Evolutionary conservation across 2,329 filamentous ascomycete species (phyloP).

Genomic region (Fusarium paranaense): DNA sequence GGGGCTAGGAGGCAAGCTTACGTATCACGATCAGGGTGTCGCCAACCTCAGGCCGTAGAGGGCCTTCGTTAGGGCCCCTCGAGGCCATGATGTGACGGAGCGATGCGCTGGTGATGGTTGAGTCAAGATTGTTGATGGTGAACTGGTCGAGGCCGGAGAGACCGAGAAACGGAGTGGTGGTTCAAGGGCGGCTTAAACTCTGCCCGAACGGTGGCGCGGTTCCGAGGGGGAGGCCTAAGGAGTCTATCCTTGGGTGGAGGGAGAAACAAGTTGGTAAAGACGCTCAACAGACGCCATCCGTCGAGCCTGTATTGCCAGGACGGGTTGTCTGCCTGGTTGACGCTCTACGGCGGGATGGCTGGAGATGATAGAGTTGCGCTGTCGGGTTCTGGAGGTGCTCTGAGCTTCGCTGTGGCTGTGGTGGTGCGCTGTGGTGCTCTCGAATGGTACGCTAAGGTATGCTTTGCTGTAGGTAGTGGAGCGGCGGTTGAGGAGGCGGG

Average conservation of each 20-base stretch:
- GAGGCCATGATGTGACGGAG: slow-evolving; percentile 56
- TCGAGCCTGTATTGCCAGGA: slow-evolving; percentile 39
- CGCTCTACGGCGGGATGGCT: slow-evolving; percentile 37
- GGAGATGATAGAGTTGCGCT: slow-evolving; percentile 43
- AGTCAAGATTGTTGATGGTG: slow-evolving; percentile 27
- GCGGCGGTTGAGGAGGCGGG: slow-evolving; percentile 35
- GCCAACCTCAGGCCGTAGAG: slow-evolving; percentile 68
- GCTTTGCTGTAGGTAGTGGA: slow-evolving; percentile 41
- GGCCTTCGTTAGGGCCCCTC: slow-evolving; percentile 51
- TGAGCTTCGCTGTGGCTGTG: slow-evolving; percentile 41
- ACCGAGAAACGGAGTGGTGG: slow-evolving; percentile 35
- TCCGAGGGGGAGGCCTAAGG: slow-evolving; percentile 24
- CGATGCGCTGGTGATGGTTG: slow-evolving; percentile 30
- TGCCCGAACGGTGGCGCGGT: slow-evolving; percentile 33
- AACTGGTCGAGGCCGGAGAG: slow-evolving; percentile 33
- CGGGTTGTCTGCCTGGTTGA: slow-evolving; percentile 28
- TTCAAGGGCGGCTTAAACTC: slow-evolving; percentile 39
- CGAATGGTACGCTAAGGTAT: slow-evolving; percentile 37
- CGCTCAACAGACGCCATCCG: slow-evolving; percentile 35
- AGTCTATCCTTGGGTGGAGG: slow-evolving; percentile 16
- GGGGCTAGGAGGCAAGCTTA: slow-evolving; percentile 59
- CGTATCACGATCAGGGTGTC: slow-evolving; percentile 78
- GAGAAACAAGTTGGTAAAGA: slow-evolving; percentile 22
- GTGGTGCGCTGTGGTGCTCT: slow-evolving; percentile 31
- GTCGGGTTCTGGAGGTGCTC: slow-evolving; percentile 31